Conservation (phyloP, 495 filamentous ascomycete species). For the Aspergillus indologenus region DNA sequence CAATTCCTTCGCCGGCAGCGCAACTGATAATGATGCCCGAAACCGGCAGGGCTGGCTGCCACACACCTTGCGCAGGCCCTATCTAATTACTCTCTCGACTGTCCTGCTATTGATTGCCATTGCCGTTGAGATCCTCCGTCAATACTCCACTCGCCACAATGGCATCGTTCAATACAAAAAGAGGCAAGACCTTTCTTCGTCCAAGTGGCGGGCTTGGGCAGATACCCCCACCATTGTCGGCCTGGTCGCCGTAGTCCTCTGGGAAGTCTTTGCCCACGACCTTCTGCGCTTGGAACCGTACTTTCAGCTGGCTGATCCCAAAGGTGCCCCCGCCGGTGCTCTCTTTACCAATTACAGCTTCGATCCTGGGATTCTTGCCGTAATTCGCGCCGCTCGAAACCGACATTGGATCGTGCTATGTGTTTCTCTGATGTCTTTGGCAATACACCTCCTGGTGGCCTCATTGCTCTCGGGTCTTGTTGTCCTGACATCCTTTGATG, state of each 20-base stretch:
- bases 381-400: constrained; percentile 20
- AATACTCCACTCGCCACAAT: constrained; percentile 17
- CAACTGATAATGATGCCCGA: neutral
- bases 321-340: constrained; percentile 17
- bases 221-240: constrained; percentile 24
- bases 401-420: constrained; percentile 25
- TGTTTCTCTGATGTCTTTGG: constrained; percentile 19
- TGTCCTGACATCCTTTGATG: constrained; percentile 2
- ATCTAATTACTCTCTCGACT: constrained; percentile 15
- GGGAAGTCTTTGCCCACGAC: constrained; percentile 23
- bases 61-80: constrained; percentile 16
- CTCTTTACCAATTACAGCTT: constrained; percentile 31
- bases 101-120: constrained; percentile 17
- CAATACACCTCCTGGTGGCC: constrained; percentile 19
- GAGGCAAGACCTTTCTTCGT: constrained; percentile 9
- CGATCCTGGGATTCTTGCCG: constrained; percentile 17
- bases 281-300: constrained; percentile 28
- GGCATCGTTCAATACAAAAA: constrained; percentile 19
- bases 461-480: constrained; percentile 24
- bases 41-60: constrained; percentile 15
- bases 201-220: constrained; percentile 17
- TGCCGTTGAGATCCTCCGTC: constrained; percentile 17
- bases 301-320: constrained; percentile 24
- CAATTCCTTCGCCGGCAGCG: neutral
- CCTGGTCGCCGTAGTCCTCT: constrained; percentile 18